Conservation (phyloP, 352 stramenopile genomes). For the Globisporangium mamillatum region DNA sequence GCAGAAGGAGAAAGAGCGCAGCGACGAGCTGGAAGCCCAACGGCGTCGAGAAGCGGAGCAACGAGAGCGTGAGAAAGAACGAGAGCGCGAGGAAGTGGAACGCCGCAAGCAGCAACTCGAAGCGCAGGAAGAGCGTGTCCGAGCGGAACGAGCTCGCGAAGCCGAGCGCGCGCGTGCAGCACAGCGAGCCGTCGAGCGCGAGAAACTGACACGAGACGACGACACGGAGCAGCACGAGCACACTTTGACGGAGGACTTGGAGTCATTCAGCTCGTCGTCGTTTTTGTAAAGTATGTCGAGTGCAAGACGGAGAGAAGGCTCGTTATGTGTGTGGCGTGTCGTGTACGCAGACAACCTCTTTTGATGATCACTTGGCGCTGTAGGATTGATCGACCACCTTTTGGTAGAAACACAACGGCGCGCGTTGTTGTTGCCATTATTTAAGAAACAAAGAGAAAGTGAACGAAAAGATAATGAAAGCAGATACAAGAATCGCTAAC, state of each 20-base stretch:
- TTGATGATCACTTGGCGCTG: background rate
- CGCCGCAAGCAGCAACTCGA: conserved; percentile 61
- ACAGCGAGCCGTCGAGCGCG: conserved; percentile 54
- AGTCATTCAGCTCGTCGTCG: conserved; percentile 85
- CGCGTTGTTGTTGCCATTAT: conserved; percentile 6
- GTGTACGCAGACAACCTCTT: conserved; percentile 4
- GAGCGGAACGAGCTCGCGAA: conserved; percentile 55
- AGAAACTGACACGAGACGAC: conserved; percentile 65
- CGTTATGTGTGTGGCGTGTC: conserved; percentile 7
- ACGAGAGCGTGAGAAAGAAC: conserved; percentile 64
- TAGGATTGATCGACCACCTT: background rate
- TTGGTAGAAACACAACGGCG: background rate
- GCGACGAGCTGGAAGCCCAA: conserved; percentile 63
- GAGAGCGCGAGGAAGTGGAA: conserved; percentile 66
- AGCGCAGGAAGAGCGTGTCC: conserved; percentile 52
- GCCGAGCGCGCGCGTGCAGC: conserved; percentile 52
- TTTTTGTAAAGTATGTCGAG: conserved; percentile 62
- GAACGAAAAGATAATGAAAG: background rate
- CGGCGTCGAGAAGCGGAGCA: conserved; percentile 62
- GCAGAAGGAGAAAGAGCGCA: conserved; percentile 76
- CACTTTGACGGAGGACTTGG: conserved; percentile 74
- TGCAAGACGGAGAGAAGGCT: conserved; percentile 4
- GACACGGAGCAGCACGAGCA: conserved; percentile 70
- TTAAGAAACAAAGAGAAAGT: conserved; percentile 5
- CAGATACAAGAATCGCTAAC: background rate